Evolutionary conservation across 805 yeast species (phyloP).

Genomic region (Schizosaccharomyces japonicus): DNA sequence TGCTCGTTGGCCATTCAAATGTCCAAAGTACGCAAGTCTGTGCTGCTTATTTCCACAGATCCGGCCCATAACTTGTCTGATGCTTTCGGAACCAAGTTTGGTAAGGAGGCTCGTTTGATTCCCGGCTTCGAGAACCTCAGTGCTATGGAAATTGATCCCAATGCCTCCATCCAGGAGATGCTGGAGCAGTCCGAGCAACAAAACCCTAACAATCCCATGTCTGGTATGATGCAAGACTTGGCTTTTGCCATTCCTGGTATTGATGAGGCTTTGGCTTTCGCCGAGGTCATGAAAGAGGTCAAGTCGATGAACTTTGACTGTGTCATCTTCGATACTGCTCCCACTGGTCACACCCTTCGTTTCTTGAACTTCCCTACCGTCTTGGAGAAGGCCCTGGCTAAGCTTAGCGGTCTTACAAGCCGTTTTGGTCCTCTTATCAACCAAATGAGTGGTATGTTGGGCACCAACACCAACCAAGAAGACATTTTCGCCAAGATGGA

Average conservation of each 20-base stretch:
- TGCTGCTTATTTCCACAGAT: conserved; percentile 79
- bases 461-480: conserved; percentile 30
- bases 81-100: conserved; percentile 94
- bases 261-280: conserved; percentile 91
- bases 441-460: conserved; percentile 14
- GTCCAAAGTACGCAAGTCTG: conserved; percentile 64
- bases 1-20: conserved; percentile 86
- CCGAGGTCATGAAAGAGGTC: conserved; percentile 93
- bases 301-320: conserved; percentile 58
- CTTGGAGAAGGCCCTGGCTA: conserved; percentile 61
- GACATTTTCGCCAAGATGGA: conserved; percentile 60
- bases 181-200: conserved; percentile 21
- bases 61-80: conserved; percentile 96
- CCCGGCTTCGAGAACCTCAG: conserved; percentile 71
- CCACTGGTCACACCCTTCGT: conserved; percentile 93
- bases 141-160: conserved; percentile 97
- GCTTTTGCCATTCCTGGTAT: conserved; percentile 94
- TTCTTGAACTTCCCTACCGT: conserved; percentile 88
- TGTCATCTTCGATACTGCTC: conserved; percentile 96
- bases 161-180: conserved; percentile 77
- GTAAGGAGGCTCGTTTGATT: conserved; percentile 85
- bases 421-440: conserved; percentile 77
- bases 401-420: conserved; percentile 66
- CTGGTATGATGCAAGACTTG: conserved; percentile 61
- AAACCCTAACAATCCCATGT: conserved; percentile 18